Conservation (phyloP, 2,329 filamentous ascomycete genomes). For the Fonsecaea erecta region DNA sequence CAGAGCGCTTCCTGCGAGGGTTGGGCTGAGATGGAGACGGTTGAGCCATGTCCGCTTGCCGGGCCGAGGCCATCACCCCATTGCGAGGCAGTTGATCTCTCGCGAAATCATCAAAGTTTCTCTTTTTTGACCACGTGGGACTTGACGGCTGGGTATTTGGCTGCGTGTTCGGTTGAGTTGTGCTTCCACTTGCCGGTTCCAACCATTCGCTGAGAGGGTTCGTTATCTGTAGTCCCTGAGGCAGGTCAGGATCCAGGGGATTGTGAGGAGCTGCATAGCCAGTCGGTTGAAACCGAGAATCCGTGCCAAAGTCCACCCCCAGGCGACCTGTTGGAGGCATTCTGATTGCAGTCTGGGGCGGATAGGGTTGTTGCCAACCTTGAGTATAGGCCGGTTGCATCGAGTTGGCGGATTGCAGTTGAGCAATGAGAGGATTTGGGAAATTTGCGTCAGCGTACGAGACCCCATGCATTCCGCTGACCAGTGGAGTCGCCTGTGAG, state of each 20-base stretch:
- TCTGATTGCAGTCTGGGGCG: conserved; percentile 17
- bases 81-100: conserved; percentile 27
- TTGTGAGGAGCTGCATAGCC: conserved; percentile 36
- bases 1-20: conserved; percentile 23
- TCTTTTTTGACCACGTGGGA: conserved; percentile 35
- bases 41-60: conserved; percentile 12
- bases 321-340: conserved; percentile 22
- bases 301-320: conserved; percentile 34
- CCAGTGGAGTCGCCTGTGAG: conserved; percentile 15
- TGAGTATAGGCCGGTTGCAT: conserved; percentile 29
- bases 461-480: conserved; percentile 20
- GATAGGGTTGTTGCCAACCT: conserved; percentile 32
- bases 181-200: conserved; percentile 29
- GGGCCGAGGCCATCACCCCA: conserved; percentile 22
- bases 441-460: conserved; percentile 21
- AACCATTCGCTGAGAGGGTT: conserved; percentile 28
- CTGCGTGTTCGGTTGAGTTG: conserved; percentile 32
- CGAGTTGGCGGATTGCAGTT: conserved; percentile 24
- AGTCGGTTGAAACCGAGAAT: conserved; percentile 33
- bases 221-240: conserved; percentile 25
- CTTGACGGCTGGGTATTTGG: conserved; percentile 39
- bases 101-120: conserved; percentile 35
- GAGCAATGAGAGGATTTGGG: conserved; percentile 20
- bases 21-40: conserved; percentile 19
- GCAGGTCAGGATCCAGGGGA: conserved; percentile 32